These are phyloP conservation scores for Neurospora sp. DNA, from an alignment of 495 filamentous ascomycete genomes.

Conservation along the genomic window DNA sequence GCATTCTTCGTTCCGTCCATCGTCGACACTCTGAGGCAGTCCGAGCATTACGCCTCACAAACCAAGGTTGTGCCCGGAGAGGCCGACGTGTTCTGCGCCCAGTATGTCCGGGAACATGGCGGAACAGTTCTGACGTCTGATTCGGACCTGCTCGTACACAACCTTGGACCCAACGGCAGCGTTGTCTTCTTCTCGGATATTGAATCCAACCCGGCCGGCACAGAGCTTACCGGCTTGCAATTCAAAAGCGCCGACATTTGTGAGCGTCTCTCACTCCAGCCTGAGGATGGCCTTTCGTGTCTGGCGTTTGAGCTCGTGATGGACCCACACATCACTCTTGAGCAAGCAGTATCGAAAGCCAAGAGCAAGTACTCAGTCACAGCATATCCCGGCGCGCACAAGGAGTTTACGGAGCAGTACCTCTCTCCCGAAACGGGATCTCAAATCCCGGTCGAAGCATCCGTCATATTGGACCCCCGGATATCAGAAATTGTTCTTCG, in stretches of 20 bases:
- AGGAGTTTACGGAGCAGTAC: slow-evolving; percentile 38
- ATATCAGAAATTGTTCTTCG: slow-evolving; percentile 39
- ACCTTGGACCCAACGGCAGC: slow-evolving; percentile 46
- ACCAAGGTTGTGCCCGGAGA: slow-evolving; percentile 56
- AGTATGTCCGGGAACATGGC: slow-evolving; percentile 38
- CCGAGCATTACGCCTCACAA: slow-evolving; percentile 34
- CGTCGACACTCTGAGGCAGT: slow-evolving; percentile 47
- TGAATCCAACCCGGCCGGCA: slow-evolving; percentile 8
- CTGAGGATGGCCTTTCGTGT: slow-evolving; percentile 13
- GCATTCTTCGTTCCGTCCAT: slow-evolving; percentile 60
- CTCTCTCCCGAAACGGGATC: slow-evolving; percentile 8
- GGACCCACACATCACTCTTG: slow-evolving; percentile 22
- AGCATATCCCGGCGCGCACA: slow-evolving; percentile 18
- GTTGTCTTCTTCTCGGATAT: slow-evolving; percentile 52
- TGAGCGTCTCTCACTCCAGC: slow-evolving; percentile 22
- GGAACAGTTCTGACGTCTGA: slow-evolving; percentile 55
- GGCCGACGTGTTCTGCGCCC: slow-evolving; percentile 60
- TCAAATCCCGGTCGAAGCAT: neutral
- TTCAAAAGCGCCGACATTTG: slow-evolving; percentile 30
- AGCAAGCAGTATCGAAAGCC: slow-evolving; percentile 18
- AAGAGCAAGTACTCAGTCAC: slow-evolving; percentile 13
- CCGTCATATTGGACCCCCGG: slow-evolving; percentile 32
- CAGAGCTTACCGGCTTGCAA: slow-evolving; percentile 26
- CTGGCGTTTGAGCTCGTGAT: slow-evolving; percentile 32
- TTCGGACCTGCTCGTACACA: slow-evolving; percentile 64